Percentiles rank a stretch among this genome's conserved stretches.
phyloP scores from a whole-genome alignment of 1,284 basidiomycete species.

The Porodaedalea pini region DNA sequence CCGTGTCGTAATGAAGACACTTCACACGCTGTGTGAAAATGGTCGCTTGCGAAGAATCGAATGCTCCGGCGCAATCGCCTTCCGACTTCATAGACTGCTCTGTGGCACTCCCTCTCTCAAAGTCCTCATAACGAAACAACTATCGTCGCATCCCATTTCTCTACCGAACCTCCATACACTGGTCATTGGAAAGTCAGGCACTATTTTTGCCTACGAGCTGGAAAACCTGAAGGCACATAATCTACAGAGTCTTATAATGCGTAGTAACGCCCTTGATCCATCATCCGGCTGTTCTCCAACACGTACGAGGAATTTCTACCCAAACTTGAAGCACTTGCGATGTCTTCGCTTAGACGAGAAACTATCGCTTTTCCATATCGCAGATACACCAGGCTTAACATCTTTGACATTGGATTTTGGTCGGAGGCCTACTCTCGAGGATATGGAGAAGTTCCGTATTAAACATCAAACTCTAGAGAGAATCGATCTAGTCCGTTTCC shows the following conservation, averaged over 20 bases:
- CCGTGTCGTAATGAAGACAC: background rate
- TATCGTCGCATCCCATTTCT: background rate
- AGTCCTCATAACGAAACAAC: conserved; percentile 10
- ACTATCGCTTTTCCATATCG: background rate
- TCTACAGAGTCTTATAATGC: conserved; percentile 10
- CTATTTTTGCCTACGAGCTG: background rate
- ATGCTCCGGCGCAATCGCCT: background rate
- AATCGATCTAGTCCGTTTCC: background rate
- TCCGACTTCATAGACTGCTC: conserved; percentile 1
- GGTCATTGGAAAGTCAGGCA: background rate
- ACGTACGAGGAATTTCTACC: background rate
- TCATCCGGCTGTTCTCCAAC: background rate
- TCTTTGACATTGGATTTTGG: conserved; percentile 12
- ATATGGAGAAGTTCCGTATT: conserved; percentile 2
- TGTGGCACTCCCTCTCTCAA: conserved; percentile 10
- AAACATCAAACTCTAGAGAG: conserved; percentile 1
- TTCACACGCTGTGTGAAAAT: conserved; percentile 4
- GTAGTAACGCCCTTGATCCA: background rate
- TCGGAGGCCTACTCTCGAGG: background rate
- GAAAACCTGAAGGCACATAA: conserved; percentile 1
- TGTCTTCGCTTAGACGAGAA: background rate
- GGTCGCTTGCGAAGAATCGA: conserved; percentile 14
- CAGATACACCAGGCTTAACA: background rate
- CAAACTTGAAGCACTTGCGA: background rate
- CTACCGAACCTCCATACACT: conserved; percentile 10